phyloP scores from a whole-genome alignment of 345 rosid genomes.

The Melaleuca alternifolia region DNA sequence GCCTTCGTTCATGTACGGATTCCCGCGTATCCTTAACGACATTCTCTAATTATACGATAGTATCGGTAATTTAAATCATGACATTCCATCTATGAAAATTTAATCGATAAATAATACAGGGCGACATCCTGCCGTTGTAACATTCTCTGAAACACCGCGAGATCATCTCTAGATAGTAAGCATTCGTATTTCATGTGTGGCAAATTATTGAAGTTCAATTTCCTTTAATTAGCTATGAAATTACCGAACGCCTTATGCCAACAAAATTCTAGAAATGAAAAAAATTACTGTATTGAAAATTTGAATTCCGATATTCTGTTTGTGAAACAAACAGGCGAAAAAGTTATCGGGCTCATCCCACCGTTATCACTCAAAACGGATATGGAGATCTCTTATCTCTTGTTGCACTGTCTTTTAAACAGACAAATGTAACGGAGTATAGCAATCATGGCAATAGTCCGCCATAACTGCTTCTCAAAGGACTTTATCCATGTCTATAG shows the following conservation, averaged over 20 bases:
- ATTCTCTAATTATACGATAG: fast-evolving
- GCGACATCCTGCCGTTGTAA: fast-evolving
- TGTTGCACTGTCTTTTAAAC: neutral
- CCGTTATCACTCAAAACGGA: neutral
- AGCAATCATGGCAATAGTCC: too few relatives aligned
- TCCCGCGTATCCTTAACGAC: neutral
- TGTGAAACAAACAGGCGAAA: neutral
- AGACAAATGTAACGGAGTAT: neutral
- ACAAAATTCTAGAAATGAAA: neutral
- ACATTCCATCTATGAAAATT: neutral
- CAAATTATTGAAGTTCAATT: neutral
- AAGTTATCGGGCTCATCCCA: fast-evolving
- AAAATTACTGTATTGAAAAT: neutral
- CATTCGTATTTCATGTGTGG: fast-evolving
- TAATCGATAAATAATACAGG: neutral
- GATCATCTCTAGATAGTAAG: fast-evolving
- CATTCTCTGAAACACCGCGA: neutral
- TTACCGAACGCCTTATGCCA: fast-evolving
- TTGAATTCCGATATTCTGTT: neutral
- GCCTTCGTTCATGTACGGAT: fast-evolving
- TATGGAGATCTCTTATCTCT: neutral
- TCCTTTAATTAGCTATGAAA: neutral
- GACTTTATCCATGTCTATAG: neutral
- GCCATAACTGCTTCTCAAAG: fast-evolving
- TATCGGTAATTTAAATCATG: neutral